phyloP scores from a whole-genome alignment of 768 basidiomycete genomes.

The Xerocomellus intermedius region DNA sequence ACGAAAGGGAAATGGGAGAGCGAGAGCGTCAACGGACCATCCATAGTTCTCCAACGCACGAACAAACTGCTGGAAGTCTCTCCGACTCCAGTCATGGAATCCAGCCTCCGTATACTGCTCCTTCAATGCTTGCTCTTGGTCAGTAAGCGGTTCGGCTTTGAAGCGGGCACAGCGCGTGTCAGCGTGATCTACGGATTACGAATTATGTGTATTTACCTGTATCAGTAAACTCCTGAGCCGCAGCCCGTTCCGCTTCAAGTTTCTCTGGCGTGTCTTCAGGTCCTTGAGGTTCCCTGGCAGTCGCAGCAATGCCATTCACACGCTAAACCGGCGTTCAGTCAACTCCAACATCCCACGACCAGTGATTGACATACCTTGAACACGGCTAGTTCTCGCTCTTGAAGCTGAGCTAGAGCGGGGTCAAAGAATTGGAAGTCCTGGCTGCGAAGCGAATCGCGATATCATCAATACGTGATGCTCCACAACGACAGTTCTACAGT shows the following conservation, averaged over 20 bases:
- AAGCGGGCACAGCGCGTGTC: neutral
- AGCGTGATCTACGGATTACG: neutral
- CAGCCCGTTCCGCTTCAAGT: constrained; percentile 74
- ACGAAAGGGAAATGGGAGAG: neutral
- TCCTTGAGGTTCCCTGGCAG: constrained; percentile 61
- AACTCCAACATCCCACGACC: neutral
- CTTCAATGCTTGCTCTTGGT: constrained; percentile 82
- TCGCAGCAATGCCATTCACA: constrained; percentile 64
- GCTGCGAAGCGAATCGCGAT: constrained; percentile 36
- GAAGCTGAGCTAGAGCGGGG: constrained; percentile 70
- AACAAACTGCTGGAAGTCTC: constrained; percentile 92
- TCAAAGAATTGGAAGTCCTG: constrained; percentile 99
- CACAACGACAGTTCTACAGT: neutral
- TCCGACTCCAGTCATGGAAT: constrained; percentile 88
- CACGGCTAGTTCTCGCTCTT: constrained; percentile 83
- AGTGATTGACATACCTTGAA: constrained; percentile 53
- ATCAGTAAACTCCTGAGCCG: constrained; percentile 87
- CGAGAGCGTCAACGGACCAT: constrained; percentile 48
- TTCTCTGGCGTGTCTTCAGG: constrained; percentile 80
- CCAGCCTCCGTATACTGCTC: constrained; percentile 74
- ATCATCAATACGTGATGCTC: neutral
- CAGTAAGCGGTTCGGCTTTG: constrained; percentile 86
- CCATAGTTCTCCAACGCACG: constrained; percentile 77
- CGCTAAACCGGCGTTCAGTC: constrained; percentile 38
- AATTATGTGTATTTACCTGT: constrained; percentile 46